Percentiles rank a stretch among this genome's conserved stretches.
Conservation (phyloP, 805 yeast genomes). For the Metschnikowia colocasiae region DNA sequence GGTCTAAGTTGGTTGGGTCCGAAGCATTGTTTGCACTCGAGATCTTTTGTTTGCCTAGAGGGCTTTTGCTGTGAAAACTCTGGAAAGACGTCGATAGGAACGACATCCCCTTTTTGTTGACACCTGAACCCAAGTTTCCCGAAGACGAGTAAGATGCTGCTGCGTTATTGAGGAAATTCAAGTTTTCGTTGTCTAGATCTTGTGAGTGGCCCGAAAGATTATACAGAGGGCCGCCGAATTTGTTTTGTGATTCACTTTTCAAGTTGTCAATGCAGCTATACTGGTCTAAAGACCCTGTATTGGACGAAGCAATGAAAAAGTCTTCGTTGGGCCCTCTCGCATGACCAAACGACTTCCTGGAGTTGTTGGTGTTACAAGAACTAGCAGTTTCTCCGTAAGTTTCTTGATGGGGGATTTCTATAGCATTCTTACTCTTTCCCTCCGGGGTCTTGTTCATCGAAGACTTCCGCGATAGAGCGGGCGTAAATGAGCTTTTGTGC, state of each 20-base stretch:
- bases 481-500: neutral
- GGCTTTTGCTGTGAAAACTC: constrained; percentile 6
- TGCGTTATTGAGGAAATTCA: constrained; percentile 20
- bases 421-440: neutral
- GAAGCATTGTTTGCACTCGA: neutral
- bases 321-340: constrained; percentile 7
- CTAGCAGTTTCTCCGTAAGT: neutral
- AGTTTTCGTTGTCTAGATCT: constrained; percentile 38
- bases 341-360: neutral
- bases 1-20: constrained; percentile 9
- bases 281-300: neutral
- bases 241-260: neutral
- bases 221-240: neutral
- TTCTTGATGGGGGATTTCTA: neutral
- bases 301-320: neutral
- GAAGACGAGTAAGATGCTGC: constrained; percentile 15
- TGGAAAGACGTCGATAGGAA: constrained; percentile 11
- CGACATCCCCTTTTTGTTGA: neutral
- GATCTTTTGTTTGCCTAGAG: constrained; percentile 1
- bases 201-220: constrained; percentile 4
- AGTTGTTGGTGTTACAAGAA: constrained; percentile 1
- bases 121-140: constrained; percentile 5
- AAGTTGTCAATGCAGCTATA: neutral
- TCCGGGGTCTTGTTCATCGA: neutral
- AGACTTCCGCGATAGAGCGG: neutral